Evolutionary conservation across 768 basidiomycete species (phyloP).

Genomic region (Auriscalpium orientale): DNA sequence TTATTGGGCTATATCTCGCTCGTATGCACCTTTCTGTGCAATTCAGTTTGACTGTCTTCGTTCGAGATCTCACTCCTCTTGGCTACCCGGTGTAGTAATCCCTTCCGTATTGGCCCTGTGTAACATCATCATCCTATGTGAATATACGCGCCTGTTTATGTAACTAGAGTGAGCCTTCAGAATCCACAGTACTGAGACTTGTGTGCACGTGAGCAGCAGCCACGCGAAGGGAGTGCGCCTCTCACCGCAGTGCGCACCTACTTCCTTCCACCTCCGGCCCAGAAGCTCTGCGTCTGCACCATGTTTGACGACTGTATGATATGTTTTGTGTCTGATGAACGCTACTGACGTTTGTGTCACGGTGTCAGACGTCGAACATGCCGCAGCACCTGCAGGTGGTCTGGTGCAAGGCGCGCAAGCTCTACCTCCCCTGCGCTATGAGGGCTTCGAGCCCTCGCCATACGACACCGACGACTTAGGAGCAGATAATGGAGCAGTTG

Average conservation of each 20-base stretch:
- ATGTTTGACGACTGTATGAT: constrained; percentile 36
- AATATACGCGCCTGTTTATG: background rate
- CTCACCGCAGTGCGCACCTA: no score
- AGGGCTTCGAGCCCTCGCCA: constrained; percentile 81
- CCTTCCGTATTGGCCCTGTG: background rate
- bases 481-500: constrained; percentile 29
- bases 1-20: background rate
- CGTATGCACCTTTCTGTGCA: background rate
- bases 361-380: constrained; percentile 76
- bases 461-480: constrained; percentile 44
- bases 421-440: constrained; percentile 62
- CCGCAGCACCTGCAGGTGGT: constrained; percentile 42
- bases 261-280: no score
- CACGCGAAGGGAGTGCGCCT: no score
- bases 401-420: constrained; percentile 28
- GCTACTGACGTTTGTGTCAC: constrained; percentile 23
- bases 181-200: no score
- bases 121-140: background rate
- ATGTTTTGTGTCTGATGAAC: background rate
- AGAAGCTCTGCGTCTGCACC: no score
- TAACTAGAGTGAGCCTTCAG: no score
- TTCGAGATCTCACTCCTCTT: background rate
- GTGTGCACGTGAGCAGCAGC: no score
- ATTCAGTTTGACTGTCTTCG: background rate
- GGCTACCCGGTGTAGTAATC: background rate